Evolutionary conservation across 306 rosid genomes (phyloP).

Genomic region (Fragaria nilgerrensis): DNA sequence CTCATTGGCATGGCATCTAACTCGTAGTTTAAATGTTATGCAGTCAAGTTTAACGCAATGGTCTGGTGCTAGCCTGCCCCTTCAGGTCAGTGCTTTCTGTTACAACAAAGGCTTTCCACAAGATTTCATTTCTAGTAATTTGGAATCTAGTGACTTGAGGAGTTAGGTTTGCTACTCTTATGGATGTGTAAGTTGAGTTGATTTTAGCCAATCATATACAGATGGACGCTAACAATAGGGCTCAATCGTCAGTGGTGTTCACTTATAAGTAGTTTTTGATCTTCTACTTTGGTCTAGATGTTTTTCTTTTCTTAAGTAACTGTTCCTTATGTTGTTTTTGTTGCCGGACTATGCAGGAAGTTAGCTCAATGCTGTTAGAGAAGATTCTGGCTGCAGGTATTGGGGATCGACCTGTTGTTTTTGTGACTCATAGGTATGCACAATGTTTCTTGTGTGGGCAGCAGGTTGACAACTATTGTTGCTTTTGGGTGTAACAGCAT

Average conservation of each 20-base stretch:
- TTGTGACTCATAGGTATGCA: constrained; percentile 87
- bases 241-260: not conserved
- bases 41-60: constrained; percentile 94
- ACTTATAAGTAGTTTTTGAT: not conserved
- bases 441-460: constrained; percentile 6
- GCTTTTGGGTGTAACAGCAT: not conserved
- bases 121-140: not conserved
- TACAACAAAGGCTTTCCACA: not conserved
- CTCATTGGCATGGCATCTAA: constrained; percentile 37
- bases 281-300: not conserved
- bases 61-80: constrained; percentile 99
- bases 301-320: not conserved
- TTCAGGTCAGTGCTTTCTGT: constrained; percentile 60
- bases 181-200: not conserved
- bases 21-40: constrained; percentile 35
- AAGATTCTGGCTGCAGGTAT: constrained; percentile 93
- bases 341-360: constrained; percentile 67
- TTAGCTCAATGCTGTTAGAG: constrained; percentile 86
- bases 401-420: constrained; percentile 90
- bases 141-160: not conserved
- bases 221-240: not conserved
- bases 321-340: not conserved
- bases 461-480: not conserved
- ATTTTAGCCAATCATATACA: not conserved
- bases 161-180: not conserved